Conservation (phyloP, 164 flowering plant genomes). For the Kalanchoe fedtschenkoi region DNA sequence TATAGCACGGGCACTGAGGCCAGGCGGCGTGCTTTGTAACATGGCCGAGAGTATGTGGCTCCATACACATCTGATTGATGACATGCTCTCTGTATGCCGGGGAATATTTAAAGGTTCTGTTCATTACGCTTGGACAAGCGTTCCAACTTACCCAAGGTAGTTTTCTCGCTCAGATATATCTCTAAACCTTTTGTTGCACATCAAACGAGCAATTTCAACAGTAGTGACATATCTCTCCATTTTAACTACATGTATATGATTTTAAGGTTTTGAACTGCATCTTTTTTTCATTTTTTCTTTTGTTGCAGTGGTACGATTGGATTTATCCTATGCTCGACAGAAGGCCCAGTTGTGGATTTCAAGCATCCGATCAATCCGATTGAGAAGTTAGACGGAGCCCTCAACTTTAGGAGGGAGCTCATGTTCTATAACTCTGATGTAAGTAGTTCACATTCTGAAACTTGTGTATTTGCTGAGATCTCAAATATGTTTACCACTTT, state of each 20-base stretch:
- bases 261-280: no score
- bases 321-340: conserved; percentile 80
- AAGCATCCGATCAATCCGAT: conserved; percentile 82
- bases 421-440: conserved; percentile 91
- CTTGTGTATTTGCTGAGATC: no score
- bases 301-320: conserved; percentile 82
- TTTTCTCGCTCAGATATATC: not conserved
- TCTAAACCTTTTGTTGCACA: not conserved
- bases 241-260: no score
- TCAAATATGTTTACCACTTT: not conserved
- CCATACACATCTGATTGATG: conserved; percentile 92
- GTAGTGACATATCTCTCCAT: not conserved
- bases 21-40: conserved; percentile 95
- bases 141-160: conserved; percentile 97
- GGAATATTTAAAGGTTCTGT: conserved; percentile 85
- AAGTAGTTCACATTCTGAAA: not conserved
- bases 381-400: conserved; percentile 72
- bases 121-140: conserved; percentile 95
- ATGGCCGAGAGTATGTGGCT: conserved; percentile 99
- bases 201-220: not conserved
- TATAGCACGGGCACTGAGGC: conserved; percentile 68
- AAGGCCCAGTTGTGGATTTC: conserved; percentile 80
- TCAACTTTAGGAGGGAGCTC: conserved; percentile 52
- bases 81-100: conserved; percentile 69
- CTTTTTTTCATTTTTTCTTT: not conserved